These are phyloP conservation scores for Termitomyces sp. DNA, from an alignment of 768 basidiomycete species.

Conservation along the genomic window DNA sequence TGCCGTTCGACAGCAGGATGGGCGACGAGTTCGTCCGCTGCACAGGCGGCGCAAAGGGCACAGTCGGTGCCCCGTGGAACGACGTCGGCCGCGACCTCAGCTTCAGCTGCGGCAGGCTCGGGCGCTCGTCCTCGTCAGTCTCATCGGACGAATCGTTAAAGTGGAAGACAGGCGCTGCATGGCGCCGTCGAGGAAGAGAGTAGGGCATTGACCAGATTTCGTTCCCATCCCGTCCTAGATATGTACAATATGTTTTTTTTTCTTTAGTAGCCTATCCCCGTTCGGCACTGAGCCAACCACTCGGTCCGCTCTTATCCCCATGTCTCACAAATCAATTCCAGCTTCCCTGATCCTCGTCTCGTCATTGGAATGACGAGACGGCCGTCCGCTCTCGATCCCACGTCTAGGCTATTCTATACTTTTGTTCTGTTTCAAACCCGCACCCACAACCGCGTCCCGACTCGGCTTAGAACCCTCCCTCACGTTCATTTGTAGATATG, in stretches of 20 bases:
- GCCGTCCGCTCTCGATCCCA: background rate
- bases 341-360: background rate
- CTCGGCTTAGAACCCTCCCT: background rate
- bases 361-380: background rate
- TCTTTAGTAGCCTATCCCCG: background rate
- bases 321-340: background rate
- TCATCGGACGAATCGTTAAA: conserved; percentile 22
- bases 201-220: conserved; percentile 22
- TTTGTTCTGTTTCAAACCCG: background rate
- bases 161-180: conserved; percentile 26
- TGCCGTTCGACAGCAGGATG: conserved; percentile 66
- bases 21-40: conserved; percentile 31
- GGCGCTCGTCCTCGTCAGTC: conserved; percentile 16
- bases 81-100: conserved; percentile 18
- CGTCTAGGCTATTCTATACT: background rate
- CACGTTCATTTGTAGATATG: background rate
- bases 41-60: conserved; percentile 23
- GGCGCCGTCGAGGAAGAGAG: conserved; percentile 17
- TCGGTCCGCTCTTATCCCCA: background rate
- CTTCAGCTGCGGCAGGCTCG: conserved; percentile 13
- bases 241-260: background rate
- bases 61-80: conserved; percentile 1
- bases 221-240: background rate
- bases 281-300: background rate
- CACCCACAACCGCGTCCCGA: background rate